Evolutionary conservation across 371 early-diverging fungal species (phyloP), one percentile per base, ranked within the genome.

Genomic region (Gilbertella persicaria): DNA sequence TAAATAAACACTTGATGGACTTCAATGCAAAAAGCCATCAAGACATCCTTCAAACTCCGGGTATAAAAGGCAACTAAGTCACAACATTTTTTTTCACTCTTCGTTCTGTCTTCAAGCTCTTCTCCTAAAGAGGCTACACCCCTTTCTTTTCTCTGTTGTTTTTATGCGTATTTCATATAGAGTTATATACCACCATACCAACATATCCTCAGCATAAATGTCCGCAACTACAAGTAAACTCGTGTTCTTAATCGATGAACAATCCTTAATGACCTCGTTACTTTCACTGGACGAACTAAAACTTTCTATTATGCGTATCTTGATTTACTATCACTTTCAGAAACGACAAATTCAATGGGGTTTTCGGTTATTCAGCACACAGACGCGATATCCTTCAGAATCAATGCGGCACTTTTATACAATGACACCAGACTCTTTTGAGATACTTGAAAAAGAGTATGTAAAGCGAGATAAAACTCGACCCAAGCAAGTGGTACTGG

Each of bases 331-430:
- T 21, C 23, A 42, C 20, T 21, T 42, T 1, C 36, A 39, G 12
- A 35, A 25, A 23, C 37, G 26, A 8, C 26, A 46, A 4, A 28
- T 59, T 4, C 16, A 47, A 29, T 59, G 60, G 60, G 38, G 60
- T 12, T 59, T 52, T 38, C 60, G 60, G 6, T 59, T 59, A 17
- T 59, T 59, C 30, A 59, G 53, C 17, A 59, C 60, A 0, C 36
- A 47, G 28, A 41, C 48, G 4, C 26, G 53, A 43, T 59, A 53
- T 19, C 21, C 47, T 10, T 17, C 28, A 0, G n/a, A 26, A 7
- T 36, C 44, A 4, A 53, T 53, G 14, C 60, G 53, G 16, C 48
- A 35, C 28, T 59, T 59, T 42, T 38, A 53, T 42, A 21, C 44
- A 19, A 28, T 62, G 46, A 28, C 41, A 6, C 19, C 25, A 5